These are phyloP conservation scores for Suillus paluster DNA, from an alignment of 768 basidiomycete species.

Conservation along the genomic window DNA sequence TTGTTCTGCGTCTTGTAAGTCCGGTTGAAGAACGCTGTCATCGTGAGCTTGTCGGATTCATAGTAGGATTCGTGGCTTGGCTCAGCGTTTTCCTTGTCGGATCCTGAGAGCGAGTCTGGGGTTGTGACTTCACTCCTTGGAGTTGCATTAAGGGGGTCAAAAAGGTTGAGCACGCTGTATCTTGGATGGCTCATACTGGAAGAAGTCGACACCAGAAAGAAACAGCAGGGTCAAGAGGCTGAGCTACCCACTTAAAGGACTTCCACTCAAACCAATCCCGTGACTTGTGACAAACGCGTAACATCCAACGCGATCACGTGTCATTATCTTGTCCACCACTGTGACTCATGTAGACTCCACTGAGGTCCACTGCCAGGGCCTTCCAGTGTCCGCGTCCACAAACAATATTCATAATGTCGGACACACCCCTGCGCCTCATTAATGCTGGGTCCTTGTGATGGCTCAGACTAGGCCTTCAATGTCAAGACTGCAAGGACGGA, in stretches of 20 bases:
- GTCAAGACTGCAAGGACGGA: too few species aligned
- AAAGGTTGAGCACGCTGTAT: conserved; percentile 36
- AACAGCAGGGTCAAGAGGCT: background rate
- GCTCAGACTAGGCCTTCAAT: too few species aligned
- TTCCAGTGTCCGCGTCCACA: too few species aligned
- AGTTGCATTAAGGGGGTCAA: conserved; percentile 35
- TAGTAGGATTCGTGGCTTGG: conserved; percentile 9
- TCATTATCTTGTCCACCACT: too few species aligned
- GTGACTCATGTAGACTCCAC: too few species aligned
- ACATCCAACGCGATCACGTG: conserved; percentile 4
- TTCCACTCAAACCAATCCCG: background rate
- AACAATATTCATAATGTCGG: background rate
- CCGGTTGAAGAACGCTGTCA: conserved; percentile 38
- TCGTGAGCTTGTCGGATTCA: conserved; percentile 40
- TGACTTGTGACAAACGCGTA: background rate
- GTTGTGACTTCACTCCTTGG: conserved; percentile 32
- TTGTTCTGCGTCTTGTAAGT: conserved; percentile 22
- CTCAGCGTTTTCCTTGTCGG: conserved; percentile 22
- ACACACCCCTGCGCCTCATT: too few species aligned
- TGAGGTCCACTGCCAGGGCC: too few species aligned
- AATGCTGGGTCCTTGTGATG: too few species aligned
- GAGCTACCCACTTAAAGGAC: too few species aligned
- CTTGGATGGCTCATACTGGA: conserved; percentile 24
- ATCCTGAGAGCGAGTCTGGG: conserved; percentile 25
- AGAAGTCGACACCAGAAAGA: conserved; percentile 2